A percentile compares a stretch with the other conserved stretches of the same genome.
Evolutionary conservation across 2,329 filamentous ascomycete species (phyloP).

Genomic region (Claviceps sp.): DNA sequence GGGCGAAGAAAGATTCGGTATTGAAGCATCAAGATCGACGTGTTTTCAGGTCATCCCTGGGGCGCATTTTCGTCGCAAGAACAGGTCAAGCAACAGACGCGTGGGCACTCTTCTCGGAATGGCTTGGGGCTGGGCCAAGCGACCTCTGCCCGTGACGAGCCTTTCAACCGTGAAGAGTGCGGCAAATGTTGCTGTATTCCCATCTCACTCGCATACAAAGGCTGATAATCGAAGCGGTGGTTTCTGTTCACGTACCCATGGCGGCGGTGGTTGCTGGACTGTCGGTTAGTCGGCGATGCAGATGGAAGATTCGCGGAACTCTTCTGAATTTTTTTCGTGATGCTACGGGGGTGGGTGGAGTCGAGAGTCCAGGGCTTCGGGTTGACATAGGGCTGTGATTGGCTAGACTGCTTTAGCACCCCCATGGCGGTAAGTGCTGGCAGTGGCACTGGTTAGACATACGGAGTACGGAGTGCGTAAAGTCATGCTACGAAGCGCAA

Average conservation of each 20-base stretch:
- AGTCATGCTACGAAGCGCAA: too few species aligned
- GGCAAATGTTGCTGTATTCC: constrained; percentile 1
- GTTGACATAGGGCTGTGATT: constrained; percentile 9
- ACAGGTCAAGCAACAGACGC: constrained; percentile 5
- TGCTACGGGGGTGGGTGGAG: constrained; percentile 18
- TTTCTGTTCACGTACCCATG: constrained; percentile 47
- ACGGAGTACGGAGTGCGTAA: too few species aligned
- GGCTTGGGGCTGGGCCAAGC: neutral
- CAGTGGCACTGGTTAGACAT: constrained; percentile 16
- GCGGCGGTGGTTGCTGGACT: constrained; percentile 32
- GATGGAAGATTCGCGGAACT: neutral
- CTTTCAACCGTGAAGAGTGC: neutral
- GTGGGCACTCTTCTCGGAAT: constrained; percentile 10
- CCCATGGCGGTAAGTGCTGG: constrained; percentile 26
- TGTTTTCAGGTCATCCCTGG: neutral
- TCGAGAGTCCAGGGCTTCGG: constrained; percentile 11
- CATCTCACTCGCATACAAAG: constrained; percentile 37
- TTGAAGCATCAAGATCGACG: neutral
- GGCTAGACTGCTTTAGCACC: neutral
- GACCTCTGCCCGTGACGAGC: neutral
- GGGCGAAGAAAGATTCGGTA: neutral
- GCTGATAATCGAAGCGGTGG: constrained; percentile 18
- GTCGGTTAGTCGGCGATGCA: constrained; percentile 29
- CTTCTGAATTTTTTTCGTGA: constrained; percentile 16
- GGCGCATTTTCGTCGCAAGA: constrained; percentile 7